These are phyloP conservation scores for Marasmius tenuissimus DNA, from an alignment of 1,284 basidiomycete species.

Conservation along the genomic window DNA sequence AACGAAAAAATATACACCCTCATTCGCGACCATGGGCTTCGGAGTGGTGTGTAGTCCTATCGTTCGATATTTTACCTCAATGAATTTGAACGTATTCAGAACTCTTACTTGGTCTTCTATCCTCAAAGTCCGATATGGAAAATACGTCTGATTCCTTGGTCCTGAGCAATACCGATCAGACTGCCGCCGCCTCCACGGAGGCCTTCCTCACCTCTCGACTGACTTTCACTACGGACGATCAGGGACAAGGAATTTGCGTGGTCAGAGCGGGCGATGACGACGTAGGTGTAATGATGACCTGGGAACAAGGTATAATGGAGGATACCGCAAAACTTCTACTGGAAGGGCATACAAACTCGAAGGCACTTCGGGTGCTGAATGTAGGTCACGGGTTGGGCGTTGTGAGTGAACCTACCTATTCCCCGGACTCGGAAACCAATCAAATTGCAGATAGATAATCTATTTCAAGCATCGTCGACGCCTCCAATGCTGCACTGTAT, in stretches of 20 bases:
- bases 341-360: slow-evolving; percentile 45
- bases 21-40: slow-evolving; percentile 85
- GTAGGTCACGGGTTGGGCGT: slow-evolving; percentile 96
- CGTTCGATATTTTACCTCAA: neutral
- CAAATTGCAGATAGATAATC: slow-evolving; percentile 67
- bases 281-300: slow-evolving; percentile 95
- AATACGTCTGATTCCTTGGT: slow-evolving; percentile 45
- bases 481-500: slow-evolving; percentile 82
- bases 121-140: slow-evolving; percentile 40
- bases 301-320: slow-evolving; percentile 84
- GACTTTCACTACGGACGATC: slow-evolving; percentile 67
- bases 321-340: slow-evolving; percentile 69
- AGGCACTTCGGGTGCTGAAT: slow-evolving; percentile 77
- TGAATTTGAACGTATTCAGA: slow-evolving; percentile 39
- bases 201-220: slow-evolving; percentile 77
- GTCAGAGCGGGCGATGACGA: slow-evolving; percentile 72
- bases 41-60: slow-evolving; percentile 58
- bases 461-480: slow-evolving; percentile 72
- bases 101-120: slow-evolving; percentile 62
- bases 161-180: slow-evolving; percentile 57
- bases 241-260: slow-evolving; percentile 82
- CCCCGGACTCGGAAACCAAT: slow-evolving; percentile 8
- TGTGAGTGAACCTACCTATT: slow-evolving; percentile 45
- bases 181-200: slow-evolving; percentile 74
- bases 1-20: slow-evolving; percentile 70